A percentile compares a stretch with the other conserved stretches of the same genome.
Evolutionary conservation across 495 filamentous ascomycete genomes (phyloP).

Genomic region (Aspergillus egyptiacus): DNA sequence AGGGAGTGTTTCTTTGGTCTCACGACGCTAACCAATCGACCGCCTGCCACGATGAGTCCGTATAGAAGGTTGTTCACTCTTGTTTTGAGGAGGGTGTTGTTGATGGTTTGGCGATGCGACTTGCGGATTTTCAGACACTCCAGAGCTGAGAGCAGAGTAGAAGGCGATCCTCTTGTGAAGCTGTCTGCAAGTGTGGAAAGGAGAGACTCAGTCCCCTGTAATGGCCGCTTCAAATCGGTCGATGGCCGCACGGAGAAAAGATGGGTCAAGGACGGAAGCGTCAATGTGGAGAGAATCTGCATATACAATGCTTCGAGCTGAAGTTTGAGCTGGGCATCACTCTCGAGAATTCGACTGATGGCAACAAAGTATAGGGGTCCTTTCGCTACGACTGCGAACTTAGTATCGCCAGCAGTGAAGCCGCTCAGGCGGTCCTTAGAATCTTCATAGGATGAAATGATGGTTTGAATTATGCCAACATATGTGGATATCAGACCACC

Average conservation of each 20-base stretch:
- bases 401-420: slow-evolving; percentile 76
- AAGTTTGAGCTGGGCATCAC: slow-evolving; percentile 72
- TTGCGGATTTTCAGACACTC: slow-evolving; percentile 89
- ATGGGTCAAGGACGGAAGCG: slow-evolving; percentile 78
- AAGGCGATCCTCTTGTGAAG: slow-evolving; percentile 88
- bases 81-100: slow-evolving; percentile 74
- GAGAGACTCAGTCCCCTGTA: slow-evolving; percentile 88
- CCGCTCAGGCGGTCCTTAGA: slow-evolving; percentile 66
- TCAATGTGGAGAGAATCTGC: slow-evolving; percentile 94
- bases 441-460: slow-evolving; percentile 92
- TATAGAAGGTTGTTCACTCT: slow-evolving; percentile 76
- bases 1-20: slow-evolving; percentile 91
- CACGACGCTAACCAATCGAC: slow-evolving; percentile 87
- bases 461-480: slow-evolving; percentile 94
- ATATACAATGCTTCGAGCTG: slow-evolving; percentile 95
- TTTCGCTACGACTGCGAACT: slow-evolving; percentile 77
- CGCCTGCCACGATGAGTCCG: slow-evolving; percentile 90
- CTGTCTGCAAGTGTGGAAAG: slow-evolving; percentile 88
- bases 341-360: slow-evolving; percentile 87
- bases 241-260: slow-evolving; percentile 87
- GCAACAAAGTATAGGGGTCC: slow-evolving; percentile 90
- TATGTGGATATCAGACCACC: slow-evolving; percentile 82
- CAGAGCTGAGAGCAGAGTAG: slow-evolving; percentile 78
- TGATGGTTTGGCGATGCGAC: slow-evolving; percentile 76
- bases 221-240: slow-evolving; percentile 83